Conservation (phyloP, 2,329 filamentous ascomycete genomes). For the Acrocalymma vagum region DNA sequence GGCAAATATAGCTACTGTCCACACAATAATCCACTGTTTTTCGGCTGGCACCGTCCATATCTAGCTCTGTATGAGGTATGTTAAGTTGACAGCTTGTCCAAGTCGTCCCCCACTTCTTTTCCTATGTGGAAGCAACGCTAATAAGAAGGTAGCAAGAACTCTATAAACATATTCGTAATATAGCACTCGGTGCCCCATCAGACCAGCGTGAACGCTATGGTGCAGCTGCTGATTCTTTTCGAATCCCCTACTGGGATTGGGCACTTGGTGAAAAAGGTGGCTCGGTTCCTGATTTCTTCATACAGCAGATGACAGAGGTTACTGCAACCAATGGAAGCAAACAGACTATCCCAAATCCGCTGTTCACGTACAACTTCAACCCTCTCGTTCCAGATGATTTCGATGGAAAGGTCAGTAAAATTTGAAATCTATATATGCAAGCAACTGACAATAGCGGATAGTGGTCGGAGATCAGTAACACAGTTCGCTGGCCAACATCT, state of each 20-base stretch:
- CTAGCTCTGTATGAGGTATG: slow-evolving; percentile 68
- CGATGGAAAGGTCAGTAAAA: slow-evolving; percentile 23
- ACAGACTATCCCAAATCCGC: slow-evolving; percentile 34
- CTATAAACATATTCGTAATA: slow-evolving; percentile 25
- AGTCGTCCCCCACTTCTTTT: neutral
- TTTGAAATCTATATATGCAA: too few relatives aligned
- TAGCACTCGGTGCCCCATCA: slow-evolving; percentile 25
- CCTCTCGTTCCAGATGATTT: slow-evolving; percentile 32
- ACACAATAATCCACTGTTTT: slow-evolving; percentile 79
- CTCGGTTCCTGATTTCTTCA: slow-evolving; percentile 35
- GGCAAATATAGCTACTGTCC: slow-evolving; percentile 72
- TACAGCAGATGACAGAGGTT: slow-evolving; percentile 22
- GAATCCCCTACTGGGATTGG: slow-evolving; percentile 48
- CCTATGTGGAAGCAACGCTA: neutral
- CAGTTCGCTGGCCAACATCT: slow-evolving; percentile 41
- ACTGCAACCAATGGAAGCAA: slow-evolving; percentile 20
- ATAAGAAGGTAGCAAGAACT: slow-evolving; percentile 35
- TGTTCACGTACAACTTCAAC: slow-evolving; percentile 39
- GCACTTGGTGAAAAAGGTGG: slow-evolving; percentile 28
- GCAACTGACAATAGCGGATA: slow-evolving; percentile 9
- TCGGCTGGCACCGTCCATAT: slow-evolving; percentile 88
- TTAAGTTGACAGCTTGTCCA: neutral
- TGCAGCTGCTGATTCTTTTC: slow-evolving; percentile 36
- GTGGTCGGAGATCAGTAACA: slow-evolving; percentile 33
- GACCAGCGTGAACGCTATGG: slow-evolving; percentile 27